Evolutionary conservation across 768 basidiomycete genomes (phyloP).

Genomic region (Mycena epipterygia): DNA sequence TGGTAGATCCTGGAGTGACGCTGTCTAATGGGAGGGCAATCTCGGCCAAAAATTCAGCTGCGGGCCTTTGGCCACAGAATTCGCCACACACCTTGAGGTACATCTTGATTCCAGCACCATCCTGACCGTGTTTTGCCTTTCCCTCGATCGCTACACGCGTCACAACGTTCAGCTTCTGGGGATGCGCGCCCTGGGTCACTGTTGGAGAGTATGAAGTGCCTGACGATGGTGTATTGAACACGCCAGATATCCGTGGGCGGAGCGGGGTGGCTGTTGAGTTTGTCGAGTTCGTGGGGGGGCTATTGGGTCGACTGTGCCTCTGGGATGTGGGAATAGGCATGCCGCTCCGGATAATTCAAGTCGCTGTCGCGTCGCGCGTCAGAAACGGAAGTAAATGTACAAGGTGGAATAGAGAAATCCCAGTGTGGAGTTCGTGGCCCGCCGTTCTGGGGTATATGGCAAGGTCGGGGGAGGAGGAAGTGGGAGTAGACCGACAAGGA

Average conservation of each 20-base stretch:
- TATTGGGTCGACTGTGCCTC: conserved; percentile 31
- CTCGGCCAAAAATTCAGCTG: conserved; percentile 50
- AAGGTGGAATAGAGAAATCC: background rate
- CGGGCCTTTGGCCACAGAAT: background rate
- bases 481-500: background rate
- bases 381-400: conserved; percentile 19
- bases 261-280: conserved; percentile 16
- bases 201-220: conserved; percentile 29
- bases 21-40: conserved; percentile 77
- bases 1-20: conserved; percentile 73
- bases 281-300: conserved; percentile 17
- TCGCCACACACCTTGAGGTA: conserved; percentile 75
- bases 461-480: background rate
- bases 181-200: conserved; percentile 24
- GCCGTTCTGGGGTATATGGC: conserved; percentile 6
- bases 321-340: conserved; percentile 31
- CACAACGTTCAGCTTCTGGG: conserved; percentile 55
- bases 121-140: conserved; percentile 73
- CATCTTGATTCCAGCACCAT: conserved; percentile 78
- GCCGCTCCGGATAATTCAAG: background rate
- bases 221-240: conserved; percentile 31
- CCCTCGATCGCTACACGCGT: conserved; percentile 83
- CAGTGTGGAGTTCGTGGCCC: background rate
- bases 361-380: conserved; percentile 21
- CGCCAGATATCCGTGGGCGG: conserved; percentile 19